Evolutionary conservation across 371 early-diverging fungal species (phyloP), one percentile per base, ranked within the genome.

Genomic region (Mortierella sp.): DNA sequence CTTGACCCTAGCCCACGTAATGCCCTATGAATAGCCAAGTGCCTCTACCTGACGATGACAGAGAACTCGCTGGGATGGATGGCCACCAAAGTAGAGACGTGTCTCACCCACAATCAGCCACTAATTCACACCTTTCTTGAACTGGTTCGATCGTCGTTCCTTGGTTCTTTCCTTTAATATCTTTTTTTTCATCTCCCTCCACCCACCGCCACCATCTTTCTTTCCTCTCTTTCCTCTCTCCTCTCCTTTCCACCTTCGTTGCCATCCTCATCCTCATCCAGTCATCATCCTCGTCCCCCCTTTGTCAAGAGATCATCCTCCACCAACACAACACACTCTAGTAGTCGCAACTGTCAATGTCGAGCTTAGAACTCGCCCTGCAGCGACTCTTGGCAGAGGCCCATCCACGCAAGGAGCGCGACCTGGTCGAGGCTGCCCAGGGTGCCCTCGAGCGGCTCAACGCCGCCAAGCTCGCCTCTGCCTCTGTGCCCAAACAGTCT

Each of bases 361-460:
- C 83, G 63, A 82, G 78, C 75, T 48, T 82, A 66, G 83, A 82
- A 77, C 78, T 82, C 77, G 71, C 78, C 52, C 73, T 82, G 26
- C 83, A 82, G 78, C 77, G 83, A 53, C 83, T 82, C 70, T 72
- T 77, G 83, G 78, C 78, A 26, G 83, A 82, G 72, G 83, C 83
- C 63, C 71, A 82, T 63, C 78, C 83, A n/a, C 83, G 83, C 66
- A 82, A 78, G 71, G 83, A 82, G 44, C 74, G 78, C 37, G 83
- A 77, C 64, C 75, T 82, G 19, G 75, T 77, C 75, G 83, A 82
- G 64, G 83, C 83, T 37, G 75, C 78, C 39, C 78, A 82, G 67
- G 78, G 83, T 70, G 83, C 83, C 22, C 63, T 82, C 61, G 83
- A 82, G 67, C 66, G 78, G 16, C 71, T 82, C 37, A 75, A 82